A percentile compares a stretch with the other conserved stretches of the same genome.
Conservation (phyloP, 441 rosid species). For the Mallotus repandus region DNA sequence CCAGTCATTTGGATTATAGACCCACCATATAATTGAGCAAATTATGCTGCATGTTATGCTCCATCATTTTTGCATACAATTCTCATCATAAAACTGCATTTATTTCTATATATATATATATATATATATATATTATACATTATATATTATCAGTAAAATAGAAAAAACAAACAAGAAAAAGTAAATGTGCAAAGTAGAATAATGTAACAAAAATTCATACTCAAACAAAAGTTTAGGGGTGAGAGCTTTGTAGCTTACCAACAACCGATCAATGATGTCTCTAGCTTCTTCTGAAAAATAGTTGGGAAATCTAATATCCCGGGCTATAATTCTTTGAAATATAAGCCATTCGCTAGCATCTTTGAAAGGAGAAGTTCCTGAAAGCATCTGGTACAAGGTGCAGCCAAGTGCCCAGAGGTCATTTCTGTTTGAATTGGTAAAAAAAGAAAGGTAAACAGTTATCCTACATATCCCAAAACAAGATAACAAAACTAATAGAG, state of each 20-base stretch:
- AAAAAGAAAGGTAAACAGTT: slow-evolving; percentile 33
- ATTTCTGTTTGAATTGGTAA: slow-evolving; percentile 71
- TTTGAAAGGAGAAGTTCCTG: slow-evolving; percentile 98
- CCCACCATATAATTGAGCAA: not conserved
- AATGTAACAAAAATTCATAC: not conserved
- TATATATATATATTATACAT: not conserved
- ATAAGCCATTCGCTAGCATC: slow-evolving; percentile 99
- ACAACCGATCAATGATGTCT: slow-evolving; percentile 80
- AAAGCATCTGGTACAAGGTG: slow-evolving; percentile 99
- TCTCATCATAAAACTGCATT: not conserved
- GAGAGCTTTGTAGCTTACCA: slow-evolving; percentile 56
- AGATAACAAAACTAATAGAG: slow-evolving; percentile 17
- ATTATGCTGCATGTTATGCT: not conserved
- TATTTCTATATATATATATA: not conserved
- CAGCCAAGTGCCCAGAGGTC: slow-evolving; percentile 99
- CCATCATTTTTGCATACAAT: not conserved
- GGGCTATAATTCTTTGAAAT: slow-evolving; percentile 96
- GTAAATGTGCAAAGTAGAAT: not conserved
- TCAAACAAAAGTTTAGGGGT: slow-evolving; percentile 5
- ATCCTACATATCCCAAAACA: slow-evolving; percentile 33
- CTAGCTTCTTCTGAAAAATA: slow-evolving; percentile 89
- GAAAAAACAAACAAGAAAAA: not conserved
- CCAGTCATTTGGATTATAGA: not conserved
- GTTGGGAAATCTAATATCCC: slow-evolving; percentile 88
- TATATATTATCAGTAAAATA: not conserved